phyloP scores from a whole-genome alignment of 257 asterid species.

The Capsicum baccatum region DNA sequence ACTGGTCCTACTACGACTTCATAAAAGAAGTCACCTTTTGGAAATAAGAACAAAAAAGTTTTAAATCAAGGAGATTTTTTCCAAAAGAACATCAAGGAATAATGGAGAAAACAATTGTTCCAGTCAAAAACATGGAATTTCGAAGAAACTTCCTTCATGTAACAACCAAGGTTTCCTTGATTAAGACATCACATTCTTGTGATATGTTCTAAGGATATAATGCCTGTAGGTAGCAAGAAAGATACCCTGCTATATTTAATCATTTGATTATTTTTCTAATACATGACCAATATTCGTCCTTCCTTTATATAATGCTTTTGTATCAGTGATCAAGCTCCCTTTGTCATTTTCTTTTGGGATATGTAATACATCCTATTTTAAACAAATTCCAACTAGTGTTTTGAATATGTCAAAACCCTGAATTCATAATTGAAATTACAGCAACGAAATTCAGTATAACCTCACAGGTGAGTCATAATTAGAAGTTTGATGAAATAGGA shows the following conservation, averaged over 20 bases:
- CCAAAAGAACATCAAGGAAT: neutral
- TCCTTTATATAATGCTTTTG: neutral
- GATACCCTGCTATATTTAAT: neutral
- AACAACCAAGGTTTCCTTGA: neutral
- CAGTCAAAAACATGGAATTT: neutral
- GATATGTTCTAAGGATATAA: neutral
- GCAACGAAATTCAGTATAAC: no score
- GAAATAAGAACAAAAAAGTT: neutral
- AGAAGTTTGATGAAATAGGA: no score
- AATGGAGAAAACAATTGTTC: neutral
- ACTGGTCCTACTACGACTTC: no score
- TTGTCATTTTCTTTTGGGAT: neutral
- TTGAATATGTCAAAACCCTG: neutral
- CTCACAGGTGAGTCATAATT: no score
- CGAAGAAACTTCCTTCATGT: neutral
- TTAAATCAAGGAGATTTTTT: neutral
- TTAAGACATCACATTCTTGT: constrained; percentile 11
- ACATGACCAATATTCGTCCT: constrained; percentile 11
- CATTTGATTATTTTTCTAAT: neutral
- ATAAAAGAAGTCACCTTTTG: no score
- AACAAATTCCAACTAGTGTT: neutral
- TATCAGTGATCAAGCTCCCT: neutral
- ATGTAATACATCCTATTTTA: neutral
- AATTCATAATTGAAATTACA: no score
- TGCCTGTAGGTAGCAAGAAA: constrained; percentile 24